A percentile compares a stretch with the other conserved stretches of the same genome.
phyloP scores from a whole-genome alignment of 441 rosid species.

The Gossypium davidsonii region DNA sequence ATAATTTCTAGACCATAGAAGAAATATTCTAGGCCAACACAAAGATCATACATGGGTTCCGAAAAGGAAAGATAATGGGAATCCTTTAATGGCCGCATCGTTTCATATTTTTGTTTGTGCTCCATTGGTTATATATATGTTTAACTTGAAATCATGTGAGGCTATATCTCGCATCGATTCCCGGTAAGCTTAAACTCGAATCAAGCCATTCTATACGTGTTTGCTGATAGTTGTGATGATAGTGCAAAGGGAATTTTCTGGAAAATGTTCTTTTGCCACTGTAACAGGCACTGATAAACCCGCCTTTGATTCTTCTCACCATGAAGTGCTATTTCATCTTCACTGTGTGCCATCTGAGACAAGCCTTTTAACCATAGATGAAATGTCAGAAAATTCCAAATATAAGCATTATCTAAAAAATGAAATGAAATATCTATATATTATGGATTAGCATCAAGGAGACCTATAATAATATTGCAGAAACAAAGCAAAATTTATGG shows the following conservation, averaged over 20 bases:
- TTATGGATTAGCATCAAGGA: neutral
- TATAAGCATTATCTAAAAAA: neutral
- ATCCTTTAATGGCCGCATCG: neutral
- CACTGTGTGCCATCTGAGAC: neutral
- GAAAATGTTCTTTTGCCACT: neutral
- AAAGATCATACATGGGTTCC: neutral
- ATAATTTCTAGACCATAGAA: neutral
- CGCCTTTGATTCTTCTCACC: neutral
- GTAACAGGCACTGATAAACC: neutral
- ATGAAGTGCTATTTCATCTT: neutral
- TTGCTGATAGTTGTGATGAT: neutral
- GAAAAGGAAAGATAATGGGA: neutral
- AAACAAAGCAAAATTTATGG: neutral
- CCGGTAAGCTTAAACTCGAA: neutral
- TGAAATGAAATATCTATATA: neutral
- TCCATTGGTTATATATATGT: neutral
- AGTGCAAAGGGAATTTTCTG: neutral
- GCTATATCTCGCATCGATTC: neutral
- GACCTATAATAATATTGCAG: neutral
- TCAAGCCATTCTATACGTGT: neutral
- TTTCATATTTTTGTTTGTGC: neutral
- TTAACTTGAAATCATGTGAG: neutral
- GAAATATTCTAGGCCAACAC: neutral
- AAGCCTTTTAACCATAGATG: neutral
- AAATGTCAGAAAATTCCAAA: neutral